Base-by-base conservation (phyloP, 192 early-diverging fungal genomes). In the Podila minutissima region DNA sequence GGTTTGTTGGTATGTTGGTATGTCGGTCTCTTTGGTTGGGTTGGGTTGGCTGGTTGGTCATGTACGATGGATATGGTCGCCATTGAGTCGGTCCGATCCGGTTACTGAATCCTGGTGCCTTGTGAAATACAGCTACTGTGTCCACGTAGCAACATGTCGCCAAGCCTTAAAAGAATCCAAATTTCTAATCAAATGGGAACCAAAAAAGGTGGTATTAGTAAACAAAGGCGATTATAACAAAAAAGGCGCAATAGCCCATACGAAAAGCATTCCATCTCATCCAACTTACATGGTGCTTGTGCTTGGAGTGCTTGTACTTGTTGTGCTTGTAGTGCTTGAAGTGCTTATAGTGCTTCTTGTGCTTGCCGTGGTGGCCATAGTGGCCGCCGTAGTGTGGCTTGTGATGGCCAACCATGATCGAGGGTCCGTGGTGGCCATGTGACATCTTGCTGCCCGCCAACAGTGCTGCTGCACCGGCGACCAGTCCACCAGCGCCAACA, bases 271-370 rank as follows among this genome's bases (percentile, higher is more conserved):
- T 35, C 33, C 35, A 37, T 37, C 35, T 37, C 9, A 20, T 17
- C 41, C 15, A 15, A 35, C 67, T 69, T 69, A 69, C 66, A 8
- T 69, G 59, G 53, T 64, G 66, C 66, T 75, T 75, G 66, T 69
- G 66, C 48, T 69, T 57, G 33, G 63, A 32, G 22, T 68, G 28
- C 13, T 67, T 48, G 38, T 75, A 22, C 66, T 67, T 67, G 51
- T 58, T 5, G 22, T 67, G 66, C 33, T 67, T 66, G 41, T 32
- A 49, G 26, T 61, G 59, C 59, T 60, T 60, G 28, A 31, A 60
- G 59, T 60, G 59, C 29, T 53, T 53, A n/a, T 64, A 46, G 37
- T 64, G 62, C 62, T 64, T 28, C 10, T 64, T 46, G 10, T 64
- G 57, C 32, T 59, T 17, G 35, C 58, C 22, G 28, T 57, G 50